Percentiles rank a stretch among this genome's conserved stretches.
Evolutionary conservation across 2,329 filamentous ascomycete genomes (phyloP).

Genomic region (Metarhizium rileyi): DNA sequence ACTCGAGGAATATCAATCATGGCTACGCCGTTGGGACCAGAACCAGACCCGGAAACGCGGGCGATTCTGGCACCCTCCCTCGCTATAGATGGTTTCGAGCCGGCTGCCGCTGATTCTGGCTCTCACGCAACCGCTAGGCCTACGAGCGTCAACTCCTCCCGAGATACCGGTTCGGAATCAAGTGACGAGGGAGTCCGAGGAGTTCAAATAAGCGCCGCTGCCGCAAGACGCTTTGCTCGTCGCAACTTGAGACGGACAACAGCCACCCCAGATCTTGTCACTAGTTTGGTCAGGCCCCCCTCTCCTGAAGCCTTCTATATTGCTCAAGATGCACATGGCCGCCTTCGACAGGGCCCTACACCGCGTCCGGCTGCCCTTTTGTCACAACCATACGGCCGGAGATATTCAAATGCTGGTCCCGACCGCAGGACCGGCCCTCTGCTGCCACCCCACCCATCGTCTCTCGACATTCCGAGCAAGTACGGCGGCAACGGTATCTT

Average conservation of each 20-base stretch:
- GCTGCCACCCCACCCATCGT: slow-evolving; percentile 26
- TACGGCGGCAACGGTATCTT: slow-evolving; percentile 30
- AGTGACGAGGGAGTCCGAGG: slow-evolving; percentile 26
- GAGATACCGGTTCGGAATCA: slow-evolving; percentile 21
- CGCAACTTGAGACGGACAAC: slow-evolving; percentile 24
- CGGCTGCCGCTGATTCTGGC: neutral
- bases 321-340: slow-evolving; percentile 17
- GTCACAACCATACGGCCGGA: slow-evolving; percentile 8
- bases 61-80: neutral
- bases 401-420: slow-evolving; percentile 14
- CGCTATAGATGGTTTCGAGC: neutral
- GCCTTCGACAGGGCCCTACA: slow-evolving; percentile 12
- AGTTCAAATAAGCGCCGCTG: slow-evolving; percentile 23
- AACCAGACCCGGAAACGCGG: neutral
- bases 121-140: neutral
- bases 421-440: slow-evolving; percentile 25
- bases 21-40: slow-evolving; percentile 1
- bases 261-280: slow-evolving; percentile 30
- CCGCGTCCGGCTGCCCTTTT: slow-evolving; percentile 5
- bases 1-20: too few relatives aligned
- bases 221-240: slow-evolving; percentile 25
- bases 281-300: slow-evolving; percentile 27
- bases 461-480: slow-evolving; percentile 27
- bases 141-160: slow-evolving; percentile 1
- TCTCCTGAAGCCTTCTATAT: slow-evolving; percentile 27